Conservation (phyloP, 2,329 filamentous ascomycete genomes). For the Lasiodiplodia theobromae region DNA sequence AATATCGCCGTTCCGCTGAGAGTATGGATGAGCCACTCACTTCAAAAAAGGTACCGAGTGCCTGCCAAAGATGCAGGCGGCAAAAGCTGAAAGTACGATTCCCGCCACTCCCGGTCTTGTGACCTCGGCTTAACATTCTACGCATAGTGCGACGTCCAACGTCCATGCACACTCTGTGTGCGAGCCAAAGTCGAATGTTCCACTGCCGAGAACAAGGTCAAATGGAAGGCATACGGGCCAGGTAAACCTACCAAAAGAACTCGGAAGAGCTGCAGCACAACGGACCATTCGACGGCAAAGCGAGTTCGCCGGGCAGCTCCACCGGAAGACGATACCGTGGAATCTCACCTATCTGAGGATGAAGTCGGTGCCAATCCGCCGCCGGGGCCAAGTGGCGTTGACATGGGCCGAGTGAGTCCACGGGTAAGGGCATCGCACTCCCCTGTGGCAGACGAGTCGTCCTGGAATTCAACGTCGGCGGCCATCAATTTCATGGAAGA, state of each 20-base stretch:
- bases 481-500: background rate
- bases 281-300: background rate
- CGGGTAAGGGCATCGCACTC: too few relatives aligned
- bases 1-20: too few relatives aligned
- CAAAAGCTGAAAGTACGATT: background rate
- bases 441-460: background rate
- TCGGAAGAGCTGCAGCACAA: background rate
- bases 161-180: constrained; percentile 1
- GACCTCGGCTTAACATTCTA: background rate
- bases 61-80: constrained; percentile 1
- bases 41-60: constrained; percentile 1
- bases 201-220: background rate
- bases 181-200: background rate
- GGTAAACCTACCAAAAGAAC: background rate
- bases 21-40: background rate
- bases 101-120: background rate
- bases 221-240: background rate
- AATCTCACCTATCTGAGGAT: background rate
- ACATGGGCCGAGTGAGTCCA: too few relatives aligned
- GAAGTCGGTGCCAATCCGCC: background rate
- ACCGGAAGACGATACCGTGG: background rate
- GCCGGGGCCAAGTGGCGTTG: background rate
- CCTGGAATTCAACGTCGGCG: background rate
- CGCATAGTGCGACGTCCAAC: background rate
- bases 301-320: background rate